A percentile compares a stretch with the other conserved stretches of the same genome.
Conservation (phyloP, 129 eudicot genomes). For the Tagetes erecta region DNA sequence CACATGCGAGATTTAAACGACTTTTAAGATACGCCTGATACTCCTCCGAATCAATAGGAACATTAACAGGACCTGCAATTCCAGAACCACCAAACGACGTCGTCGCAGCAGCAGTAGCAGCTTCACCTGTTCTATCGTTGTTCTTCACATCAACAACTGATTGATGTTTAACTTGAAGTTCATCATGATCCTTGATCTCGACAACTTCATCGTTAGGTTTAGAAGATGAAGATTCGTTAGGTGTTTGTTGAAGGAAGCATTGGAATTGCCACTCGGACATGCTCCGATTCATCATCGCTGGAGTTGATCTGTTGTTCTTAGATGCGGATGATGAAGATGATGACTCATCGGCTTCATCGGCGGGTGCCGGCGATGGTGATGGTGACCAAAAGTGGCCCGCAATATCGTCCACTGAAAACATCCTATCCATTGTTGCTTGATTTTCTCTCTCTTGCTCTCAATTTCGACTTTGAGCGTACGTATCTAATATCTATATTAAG, state of each 20-base stretch:
- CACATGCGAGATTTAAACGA: constrained; percentile 87
- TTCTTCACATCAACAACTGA: constrained; percentile 6
- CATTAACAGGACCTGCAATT: constrained; percentile 41
- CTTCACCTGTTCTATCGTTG: constrained; percentile 18
- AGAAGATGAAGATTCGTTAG: constrained; percentile 43
- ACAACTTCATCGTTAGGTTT: constrained; percentile 33
- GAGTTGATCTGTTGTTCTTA: constrained; percentile 33
- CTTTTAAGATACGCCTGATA: constrained; percentile 76
- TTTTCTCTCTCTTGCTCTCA: constrained; percentile 15
- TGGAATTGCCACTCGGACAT: constrained; percentile 93
- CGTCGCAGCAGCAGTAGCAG: constrained; percentile 19
- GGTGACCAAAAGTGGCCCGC: constrained; percentile 89
- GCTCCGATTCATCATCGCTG: constrained; percentile 74
- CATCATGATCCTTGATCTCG: constrained; percentile 54
- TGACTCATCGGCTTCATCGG: constrained; percentile 34
- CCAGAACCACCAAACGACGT: constrained; percentile 23
- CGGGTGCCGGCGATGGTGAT: constrained; percentile 67
- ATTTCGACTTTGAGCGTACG: constrained; percentile 36
- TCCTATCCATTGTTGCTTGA: constrained; percentile 70
- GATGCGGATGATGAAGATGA: constrained; percentile 33
- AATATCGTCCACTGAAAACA: constrained; percentile 96
- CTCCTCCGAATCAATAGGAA: constrained; percentile 79
- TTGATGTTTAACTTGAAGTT: constrained; percentile 34
- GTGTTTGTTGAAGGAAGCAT: constrained; percentile 72
- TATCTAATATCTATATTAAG: constrained; percentile 10